Evolutionary conservation across 78 protist genomes (phyloP).

Genomic region (Dictyostelium intermedium): DNA sequence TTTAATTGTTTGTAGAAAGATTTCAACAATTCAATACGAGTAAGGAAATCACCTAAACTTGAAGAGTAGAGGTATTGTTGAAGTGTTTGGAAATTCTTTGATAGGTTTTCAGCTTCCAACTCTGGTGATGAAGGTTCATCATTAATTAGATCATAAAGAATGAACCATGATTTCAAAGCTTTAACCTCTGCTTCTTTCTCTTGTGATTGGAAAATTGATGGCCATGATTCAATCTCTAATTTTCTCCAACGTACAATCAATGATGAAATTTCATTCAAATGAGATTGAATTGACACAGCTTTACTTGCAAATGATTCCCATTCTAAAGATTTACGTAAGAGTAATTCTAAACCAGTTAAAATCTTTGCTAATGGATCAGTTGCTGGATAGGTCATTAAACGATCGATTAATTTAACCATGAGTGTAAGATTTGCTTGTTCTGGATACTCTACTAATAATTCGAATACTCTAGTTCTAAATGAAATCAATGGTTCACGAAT

Average conservation of each 20-base stretch:
- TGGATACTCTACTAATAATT: slow-evolving; percentile 54
- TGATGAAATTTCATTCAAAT: slow-evolving; percentile 10
- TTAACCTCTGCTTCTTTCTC: slow-evolving; percentile 50
- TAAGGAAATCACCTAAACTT: slow-evolving; percentile 80
- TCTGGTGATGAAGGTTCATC: slow-evolving; percentile 23
- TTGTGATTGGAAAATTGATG: slow-evolving; percentile 68
- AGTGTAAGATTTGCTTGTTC: slow-evolving; percentile 56
- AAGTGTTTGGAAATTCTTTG: slow-evolving; percentile 18
- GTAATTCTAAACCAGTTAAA: slow-evolving; percentile 86
- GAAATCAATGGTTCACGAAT: slow-evolving; percentile 45
- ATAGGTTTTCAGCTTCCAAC: neutral
- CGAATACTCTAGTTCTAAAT: slow-evolving; percentile 9
- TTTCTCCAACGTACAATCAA: slow-evolving; percentile 89
- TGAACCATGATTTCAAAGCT: slow-evolving; percentile 67
- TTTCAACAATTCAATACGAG: slow-evolving; percentile 65
- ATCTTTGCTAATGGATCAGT: slow-evolving; percentile 81
- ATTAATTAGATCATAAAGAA: slow-evolving; percentile 60
- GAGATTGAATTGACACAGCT: slow-evolving; percentile 39
- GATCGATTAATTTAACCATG: slow-evolving; percentile 40
- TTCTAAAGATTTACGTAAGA: slow-evolving; percentile 80
- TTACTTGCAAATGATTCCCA: slow-evolving; percentile 84
- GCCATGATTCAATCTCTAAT: slow-evolving; percentile 90
- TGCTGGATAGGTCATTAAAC: slow-evolving; percentile 60
- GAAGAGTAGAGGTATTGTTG: slow-evolving; percentile 62
- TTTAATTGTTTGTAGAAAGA: slow-evolving; percentile 58